These are phyloP conservation scores for Podospora fimiseda DNA, from an alignment of 495 filamentous ascomycete genomes.

Conservation along the genomic window DNA sequence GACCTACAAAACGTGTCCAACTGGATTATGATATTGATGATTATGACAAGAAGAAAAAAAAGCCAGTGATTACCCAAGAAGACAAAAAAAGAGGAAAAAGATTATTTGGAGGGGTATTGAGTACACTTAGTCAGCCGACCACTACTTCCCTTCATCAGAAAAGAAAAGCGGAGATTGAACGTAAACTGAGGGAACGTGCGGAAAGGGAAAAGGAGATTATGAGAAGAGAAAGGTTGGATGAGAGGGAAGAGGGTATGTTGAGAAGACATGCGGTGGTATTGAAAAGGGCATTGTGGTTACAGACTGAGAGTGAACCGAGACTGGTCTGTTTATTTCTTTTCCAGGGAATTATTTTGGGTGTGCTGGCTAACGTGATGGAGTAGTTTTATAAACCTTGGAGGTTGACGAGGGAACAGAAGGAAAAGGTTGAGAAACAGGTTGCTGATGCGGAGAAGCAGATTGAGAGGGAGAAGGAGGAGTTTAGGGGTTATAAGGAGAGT, in stretches of 20 bases:
- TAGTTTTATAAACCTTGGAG: slow-evolving; percentile 92
- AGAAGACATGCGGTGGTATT: slow-evolving; percentile 57
- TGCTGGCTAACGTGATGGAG: slow-evolving; percentile 18
- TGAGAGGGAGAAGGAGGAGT: slow-evolving; percentile 39
- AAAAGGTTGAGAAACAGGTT: slow-evolving; percentile 42
- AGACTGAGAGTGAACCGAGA: slow-evolving; percentile 65
- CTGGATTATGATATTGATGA: no score
- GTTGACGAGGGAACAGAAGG: slow-evolving; percentile 48
- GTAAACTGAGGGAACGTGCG: slow-evolving; percentile 76
- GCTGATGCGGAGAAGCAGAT: slow-evolving; percentile 40
- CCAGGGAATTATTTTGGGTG: not conserved
- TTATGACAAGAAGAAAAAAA: no score
- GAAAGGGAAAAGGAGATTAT: slow-evolving; percentile 63
- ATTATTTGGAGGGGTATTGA: slow-evolving; percentile 82
- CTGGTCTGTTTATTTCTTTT: slow-evolving; percentile 52
- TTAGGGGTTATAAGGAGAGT: slow-evolving; percentile 32
- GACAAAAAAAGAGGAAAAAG: slow-evolving; percentile 84
- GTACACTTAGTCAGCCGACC: slow-evolving; percentile 76
- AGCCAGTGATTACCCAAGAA: slow-evolving; percentile 55
- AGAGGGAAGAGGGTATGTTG: slow-evolving; percentile 60
- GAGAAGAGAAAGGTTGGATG: no score
- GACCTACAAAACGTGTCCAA: no score
- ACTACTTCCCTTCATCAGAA: slow-evolving; percentile 60
- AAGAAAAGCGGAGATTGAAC: slow-evolving; percentile 82
- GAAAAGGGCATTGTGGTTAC: slow-evolving; percentile 64